phyloP scores from a whole-genome alignment of 208 protist species.

The Crithidia fasciculata region DNA sequence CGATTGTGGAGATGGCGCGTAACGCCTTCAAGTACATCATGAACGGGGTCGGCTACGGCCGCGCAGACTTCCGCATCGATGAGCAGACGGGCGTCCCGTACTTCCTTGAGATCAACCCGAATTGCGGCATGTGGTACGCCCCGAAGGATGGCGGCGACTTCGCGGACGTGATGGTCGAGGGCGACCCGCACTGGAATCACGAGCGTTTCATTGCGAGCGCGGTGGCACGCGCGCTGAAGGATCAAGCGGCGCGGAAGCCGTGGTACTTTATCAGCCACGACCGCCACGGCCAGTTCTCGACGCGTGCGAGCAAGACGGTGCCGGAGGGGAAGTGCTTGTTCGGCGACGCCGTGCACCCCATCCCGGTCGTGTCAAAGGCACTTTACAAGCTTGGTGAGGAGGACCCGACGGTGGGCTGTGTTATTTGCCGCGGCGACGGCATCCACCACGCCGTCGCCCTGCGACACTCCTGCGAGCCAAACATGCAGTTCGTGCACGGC shows the following conservation, averaged over 20 bases:
- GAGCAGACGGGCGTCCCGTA: conserved; percentile 63
- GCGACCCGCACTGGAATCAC: conserved; percentile 81
- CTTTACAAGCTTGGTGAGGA: conserved; percentile 80
- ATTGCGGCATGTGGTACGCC: conserved; percentile 91
- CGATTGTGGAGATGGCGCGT: conserved; percentile 77
- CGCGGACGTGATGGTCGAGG: conserved; percentile 83
- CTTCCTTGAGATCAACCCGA: conserved; percentile 92
- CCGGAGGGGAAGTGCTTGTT: conserved; percentile 73
- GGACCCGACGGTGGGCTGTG: conserved; percentile 76
- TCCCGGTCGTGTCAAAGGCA: conserved; percentile 77
- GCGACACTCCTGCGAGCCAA: conserved; percentile 91
- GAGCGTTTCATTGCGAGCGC: conserved; percentile 79
- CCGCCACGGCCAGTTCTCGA: conserved; percentile 78
- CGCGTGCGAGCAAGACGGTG: conserved; percentile 76
- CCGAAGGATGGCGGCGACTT: conserved; percentile 86
- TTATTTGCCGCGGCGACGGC: conserved; percentile 75
- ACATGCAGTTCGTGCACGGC: conserved; percentile 86
- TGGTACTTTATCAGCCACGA: conserved; percentile 91
- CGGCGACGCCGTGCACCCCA: conserved; percentile 66
- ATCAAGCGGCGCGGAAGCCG: conserved; percentile 71
- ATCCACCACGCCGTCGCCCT: conserved; percentile 76
- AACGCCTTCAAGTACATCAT: conserved; percentile 87
- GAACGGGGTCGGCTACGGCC: conserved; percentile 87
- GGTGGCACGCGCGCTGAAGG: conserved; percentile 56
- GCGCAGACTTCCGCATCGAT: conserved; percentile 90